Evolutionary conservation across 2,329 filamentous ascomycete species (phyloP).

Genomic region (Dryadomyces sulphureus): DNA sequence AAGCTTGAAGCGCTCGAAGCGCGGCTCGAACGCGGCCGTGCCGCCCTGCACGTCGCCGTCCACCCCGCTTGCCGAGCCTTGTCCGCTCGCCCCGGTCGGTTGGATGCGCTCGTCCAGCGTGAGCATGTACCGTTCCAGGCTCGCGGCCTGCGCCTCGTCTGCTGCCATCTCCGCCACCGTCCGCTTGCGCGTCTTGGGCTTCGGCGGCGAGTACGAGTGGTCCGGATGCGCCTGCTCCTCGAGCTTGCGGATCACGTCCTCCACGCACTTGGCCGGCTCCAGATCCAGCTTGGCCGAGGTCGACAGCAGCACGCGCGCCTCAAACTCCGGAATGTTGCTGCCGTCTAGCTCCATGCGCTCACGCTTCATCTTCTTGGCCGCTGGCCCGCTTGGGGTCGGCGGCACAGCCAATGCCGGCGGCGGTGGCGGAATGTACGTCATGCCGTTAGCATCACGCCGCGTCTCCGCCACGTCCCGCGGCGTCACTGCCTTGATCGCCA

Average conservation of each 20-base stretch:
- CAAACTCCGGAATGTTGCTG: slow-evolving; percentile 56
- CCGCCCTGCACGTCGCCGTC: slow-evolving; percentile 61
- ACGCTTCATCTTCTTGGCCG: slow-evolving; percentile 53
- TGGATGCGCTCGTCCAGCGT: slow-evolving; percentile 73
- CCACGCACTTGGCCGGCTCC: slow-evolving; percentile 54
- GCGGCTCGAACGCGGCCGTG: slow-evolving; percentile 61
- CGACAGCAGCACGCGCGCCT: slow-evolving; percentile 59
- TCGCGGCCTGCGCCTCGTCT: slow-evolving; percentile 81
- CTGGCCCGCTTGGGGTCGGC: slow-evolving; percentile 40
- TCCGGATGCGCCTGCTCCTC: slow-evolving; percentile 61
- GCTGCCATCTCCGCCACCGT: slow-evolving; percentile 91
- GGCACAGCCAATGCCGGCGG: slow-evolving; percentile 48
- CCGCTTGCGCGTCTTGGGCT: slow-evolving; percentile 79
- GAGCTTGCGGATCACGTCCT: slow-evolving; percentile 57
- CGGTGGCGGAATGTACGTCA: slow-evolving; percentile 40
- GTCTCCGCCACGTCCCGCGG: slow-evolving; percentile 28
- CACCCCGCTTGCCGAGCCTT: slow-evolving; percentile 42
- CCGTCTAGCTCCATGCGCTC: slow-evolving; percentile 64
- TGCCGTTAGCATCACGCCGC: slow-evolving; percentile 7
- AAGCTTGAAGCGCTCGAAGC: slow-evolving; percentile 84
- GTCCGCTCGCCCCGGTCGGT: slow-evolving; percentile 40
- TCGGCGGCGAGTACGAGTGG: slow-evolving; percentile 60
- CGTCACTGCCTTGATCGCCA: slow-evolving; percentile 59
- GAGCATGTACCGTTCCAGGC: slow-evolving; percentile 85
- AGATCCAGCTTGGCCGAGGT: slow-evolving; percentile 64